Evolutionary conservation across 768 basidiomycete species (phyloP), one percentile per base, ranked within the genome.

Genomic region (Leccinum rimulosum): DNA sequence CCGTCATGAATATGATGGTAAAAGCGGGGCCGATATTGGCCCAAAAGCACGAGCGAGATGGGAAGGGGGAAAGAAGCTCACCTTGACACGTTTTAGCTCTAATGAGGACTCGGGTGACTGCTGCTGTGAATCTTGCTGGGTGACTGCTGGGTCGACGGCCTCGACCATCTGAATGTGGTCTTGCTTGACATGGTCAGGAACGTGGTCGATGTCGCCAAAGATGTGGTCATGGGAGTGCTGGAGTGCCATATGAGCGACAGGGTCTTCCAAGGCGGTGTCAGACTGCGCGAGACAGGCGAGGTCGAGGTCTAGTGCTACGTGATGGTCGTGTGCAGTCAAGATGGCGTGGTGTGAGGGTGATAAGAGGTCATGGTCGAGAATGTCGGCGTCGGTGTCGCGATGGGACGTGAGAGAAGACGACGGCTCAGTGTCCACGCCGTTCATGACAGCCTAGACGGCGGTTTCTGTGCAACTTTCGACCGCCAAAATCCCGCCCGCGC

Each of bases 71-170:
- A 52, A 67, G 69, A 63, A 63, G 67, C 84, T 66, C 70, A 86
- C 88, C 82, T 89, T 92, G 76, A 92, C 89, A 83, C 90, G 90
- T 79, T 91, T 91, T 70, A 89, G 76, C 65, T 90, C 89, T 68
- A 87, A 83, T 66, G 88, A 86, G 54, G 79, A 76, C 58, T 89
- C 88, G 6, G 82, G 75, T 61, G 82, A 71, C 79, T 82, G 88
- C 49, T 85, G 85, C 66, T 82, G 82, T 28, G 77, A 71, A 56
- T 87, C 87, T 64, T 88, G 87, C 43, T 72, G 70, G 33, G 69
- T 72, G 55, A 74, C 76, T 54, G 73, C 73, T 14, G 72, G 76
- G 51, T 76, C 75, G 58, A 73, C 72, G 54, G 72, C 64, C 70
- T 73, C 72, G 64, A 75, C 65, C 63, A 73, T 65, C 56, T 65